Conservation (phyloP, 352 stramenopile genomes). For the Pythium dissotocum region DNA sequence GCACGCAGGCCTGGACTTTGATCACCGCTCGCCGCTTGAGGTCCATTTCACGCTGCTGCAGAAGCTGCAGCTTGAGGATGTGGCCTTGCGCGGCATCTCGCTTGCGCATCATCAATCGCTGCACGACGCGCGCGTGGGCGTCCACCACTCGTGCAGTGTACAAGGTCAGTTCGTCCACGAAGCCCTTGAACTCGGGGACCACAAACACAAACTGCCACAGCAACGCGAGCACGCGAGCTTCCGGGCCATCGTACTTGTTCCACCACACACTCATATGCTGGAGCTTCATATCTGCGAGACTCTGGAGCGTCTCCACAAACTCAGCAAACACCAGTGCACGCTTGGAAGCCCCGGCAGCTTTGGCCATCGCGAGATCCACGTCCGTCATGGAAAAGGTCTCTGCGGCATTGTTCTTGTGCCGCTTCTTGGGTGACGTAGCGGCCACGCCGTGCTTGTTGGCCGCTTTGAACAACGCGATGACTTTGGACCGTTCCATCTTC, state of each 20-base stretch:
- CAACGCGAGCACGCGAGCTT: slow-evolving; percentile 44
- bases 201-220: slow-evolving; percentile 47
- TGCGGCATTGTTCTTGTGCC: slow-evolving; percentile 12
- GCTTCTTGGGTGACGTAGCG: background rate
- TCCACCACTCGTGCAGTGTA: slow-evolving; percentile 32
- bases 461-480: slow-evolving; percentile 50
- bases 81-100: slow-evolving; percentile 31
- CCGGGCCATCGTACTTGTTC: slow-evolving; percentile 42
- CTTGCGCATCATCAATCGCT: slow-evolving; percentile 35
- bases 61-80: slow-evolving; percentile 26
- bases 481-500: slow-evolving; percentile 55
- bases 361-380: slow-evolving; percentile 64
- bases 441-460: slow-evolving; percentile 31
- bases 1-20: slow-evolving; percentile 36
- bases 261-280: slow-evolving; percentile 38
- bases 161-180: slow-evolving; percentile 18
- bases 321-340: slow-evolving; percentile 44
- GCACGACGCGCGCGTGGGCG: slow-evolving; percentile 30
- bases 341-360: slow-evolving; percentile 47
- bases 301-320: slow-evolving; percentile 38
- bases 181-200: slow-evolving; percentile 28
- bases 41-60: slow-evolving; percentile 22
- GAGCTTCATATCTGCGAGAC: slow-evolving; percentile 40
- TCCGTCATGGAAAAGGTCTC: slow-evolving; percentile 50
- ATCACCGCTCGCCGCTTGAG: slow-evolving; percentile 29